Conservation (phyloP, 352 stramenopile genomes). For the Phytophthora megakarya region DNA sequence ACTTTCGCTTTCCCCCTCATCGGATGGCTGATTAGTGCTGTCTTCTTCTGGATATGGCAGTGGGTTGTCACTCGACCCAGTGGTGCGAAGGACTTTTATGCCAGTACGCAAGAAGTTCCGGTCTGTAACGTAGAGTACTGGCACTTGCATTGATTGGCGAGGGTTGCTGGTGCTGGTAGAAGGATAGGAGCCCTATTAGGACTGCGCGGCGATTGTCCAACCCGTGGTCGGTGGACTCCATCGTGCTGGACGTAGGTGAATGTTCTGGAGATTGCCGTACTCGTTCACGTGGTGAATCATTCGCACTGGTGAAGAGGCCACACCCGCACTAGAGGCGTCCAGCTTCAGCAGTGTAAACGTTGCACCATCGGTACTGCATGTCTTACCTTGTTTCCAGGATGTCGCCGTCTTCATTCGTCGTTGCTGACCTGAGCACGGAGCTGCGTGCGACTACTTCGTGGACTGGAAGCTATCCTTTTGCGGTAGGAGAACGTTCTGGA, state of each 20-base stretch:
- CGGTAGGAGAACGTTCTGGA: slow-evolving; percentile 65
- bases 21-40: neutral
- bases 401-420: slow-evolving; percentile 20
- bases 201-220: slow-evolving; percentile 4
- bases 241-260: slow-evolving; percentile 25
- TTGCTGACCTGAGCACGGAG: slow-evolving; percentile 43
- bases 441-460: slow-evolving; percentile 32
- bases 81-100: slow-evolving; percentile 59
- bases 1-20: slow-evolving; percentile 18
- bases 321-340: slow-evolving; percentile 9
- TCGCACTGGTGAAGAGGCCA: slow-evolving; percentile 21
- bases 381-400: slow-evolving; percentile 11
- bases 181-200: slow-evolving; percentile 8
- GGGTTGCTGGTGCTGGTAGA: slow-evolving; percentile 1
- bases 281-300: slow-evolving; percentile 74
- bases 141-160: no score
- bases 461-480: slow-evolving; percentile 31
- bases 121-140: slow-evolving; percentile 44
- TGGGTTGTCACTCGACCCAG: slow-evolving; percentile 18
- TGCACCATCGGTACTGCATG: slow-evolving; percentile 1
- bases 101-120: slow-evolving; percentile 61
- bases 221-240: slow-evolving; percentile 12
- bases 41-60: slow-evolving; percentile 22
- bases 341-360: slow-evolving; percentile 22
- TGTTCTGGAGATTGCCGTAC: slow-evolving; percentile 54